Conservation (phyloP, 2,329 filamentous ascomycete genomes). For the Pseudogymnoascus verrucosus region DNA sequence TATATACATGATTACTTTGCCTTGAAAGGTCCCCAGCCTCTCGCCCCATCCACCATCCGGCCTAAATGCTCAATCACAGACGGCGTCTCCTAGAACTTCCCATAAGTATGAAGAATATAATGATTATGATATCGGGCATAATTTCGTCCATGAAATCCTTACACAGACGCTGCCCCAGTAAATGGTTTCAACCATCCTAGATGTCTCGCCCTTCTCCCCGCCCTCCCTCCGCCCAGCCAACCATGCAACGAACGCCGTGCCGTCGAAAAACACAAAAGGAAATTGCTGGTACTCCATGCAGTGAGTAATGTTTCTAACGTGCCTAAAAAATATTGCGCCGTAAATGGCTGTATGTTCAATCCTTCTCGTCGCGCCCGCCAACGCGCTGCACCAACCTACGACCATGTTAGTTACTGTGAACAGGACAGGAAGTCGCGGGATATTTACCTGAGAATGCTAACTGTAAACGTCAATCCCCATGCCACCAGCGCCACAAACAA, state of each 20-base stretch:
- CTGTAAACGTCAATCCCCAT: slow-evolving; percentile 85
- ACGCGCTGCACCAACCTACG: slow-evolving; percentile 49
- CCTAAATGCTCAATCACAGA: background rate
- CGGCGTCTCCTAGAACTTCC: background rate
- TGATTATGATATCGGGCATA: slow-evolving; percentile 7
- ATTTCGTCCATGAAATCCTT: slow-evolving; percentile 1
- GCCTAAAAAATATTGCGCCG: background rate
- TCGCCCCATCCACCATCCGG: background rate
- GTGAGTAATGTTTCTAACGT: background rate
- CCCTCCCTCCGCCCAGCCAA: background rate
- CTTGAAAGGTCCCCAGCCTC: background rate
- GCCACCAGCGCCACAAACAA: slow-evolving; percentile 73
- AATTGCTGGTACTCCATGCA: slow-evolving; percentile 6
- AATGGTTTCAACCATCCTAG: background rate
- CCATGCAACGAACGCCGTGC: slow-evolving; percentile 2
- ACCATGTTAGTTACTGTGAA: slow-evolving; percentile 22
- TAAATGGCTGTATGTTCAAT: slow-evolving; percentile 9
- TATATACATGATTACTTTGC: slow-evolving; percentile 1
- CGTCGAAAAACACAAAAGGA: background rate
- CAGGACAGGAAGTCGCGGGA: background rate
- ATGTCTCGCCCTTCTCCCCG: background rate
- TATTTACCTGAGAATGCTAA: slow-evolving; percentile 64
- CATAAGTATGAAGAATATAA: slow-evolving; percentile 1
- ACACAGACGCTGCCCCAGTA: background rate
- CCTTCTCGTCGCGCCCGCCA: slow-evolving; percentile 43